Conservation (phyloP, 345 rosid genomes). For the Gynandropsis gynandra region DNA sequence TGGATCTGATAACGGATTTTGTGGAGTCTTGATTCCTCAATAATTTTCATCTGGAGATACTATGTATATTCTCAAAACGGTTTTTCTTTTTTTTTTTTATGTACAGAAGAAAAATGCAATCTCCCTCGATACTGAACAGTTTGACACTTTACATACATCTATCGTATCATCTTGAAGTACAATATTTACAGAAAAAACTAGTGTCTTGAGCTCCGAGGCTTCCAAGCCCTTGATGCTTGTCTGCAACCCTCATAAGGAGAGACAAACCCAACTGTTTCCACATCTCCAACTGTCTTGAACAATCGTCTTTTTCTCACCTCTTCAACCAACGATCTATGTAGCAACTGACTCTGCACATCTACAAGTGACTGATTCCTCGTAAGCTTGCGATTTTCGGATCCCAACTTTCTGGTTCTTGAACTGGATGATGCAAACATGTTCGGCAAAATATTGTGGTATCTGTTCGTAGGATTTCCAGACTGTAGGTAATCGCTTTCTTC, state of each 20-base stretch:
- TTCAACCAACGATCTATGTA: conserved; percentile 51
- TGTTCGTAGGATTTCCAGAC: conserved; percentile 17
- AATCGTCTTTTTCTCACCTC: conserved; percentile 52
- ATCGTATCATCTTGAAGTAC: no score
- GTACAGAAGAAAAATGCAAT: no score
- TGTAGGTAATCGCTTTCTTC: conserved; percentile 29
- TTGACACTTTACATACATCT: no score
- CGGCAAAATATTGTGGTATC: conserved; percentile 28
- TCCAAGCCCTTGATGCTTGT: conserved; percentile 13
- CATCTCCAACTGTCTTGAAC: conserved; percentile 67
- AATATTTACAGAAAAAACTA: no score
- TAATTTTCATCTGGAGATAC: no score
- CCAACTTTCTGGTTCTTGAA: conserved; percentile 28
- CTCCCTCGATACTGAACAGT: no score
- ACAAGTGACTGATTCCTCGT: conserved; percentile 61
- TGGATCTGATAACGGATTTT: no score
- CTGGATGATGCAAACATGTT: conserved; percentile 36
- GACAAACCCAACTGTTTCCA: conserved; percentile 65
- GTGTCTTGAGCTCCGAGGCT: conserved; percentile 23
- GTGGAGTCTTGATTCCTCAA: no score
- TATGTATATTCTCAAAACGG: no score
- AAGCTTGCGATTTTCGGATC: conserved; percentile 28
- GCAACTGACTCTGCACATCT: conserved; percentile 53
- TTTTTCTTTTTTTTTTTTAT: no score
- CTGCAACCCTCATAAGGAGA: conserved; percentile 40